Conservation (phyloP, 495 filamentous ascomycete genomes). For the Talaromyces nanjingensis region DNA sequence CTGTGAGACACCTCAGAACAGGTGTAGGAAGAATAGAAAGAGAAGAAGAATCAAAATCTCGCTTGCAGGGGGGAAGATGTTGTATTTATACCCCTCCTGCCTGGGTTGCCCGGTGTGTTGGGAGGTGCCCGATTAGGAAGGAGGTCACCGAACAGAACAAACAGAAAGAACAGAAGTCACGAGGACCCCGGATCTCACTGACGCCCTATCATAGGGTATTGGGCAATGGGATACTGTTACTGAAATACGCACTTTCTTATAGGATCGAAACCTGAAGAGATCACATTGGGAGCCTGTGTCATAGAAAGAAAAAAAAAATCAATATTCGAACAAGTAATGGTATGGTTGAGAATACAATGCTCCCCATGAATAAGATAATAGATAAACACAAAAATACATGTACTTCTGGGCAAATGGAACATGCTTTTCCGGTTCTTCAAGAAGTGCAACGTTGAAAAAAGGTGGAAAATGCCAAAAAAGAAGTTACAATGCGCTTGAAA, state of each 20-base stretch:
- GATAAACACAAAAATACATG: background rate
- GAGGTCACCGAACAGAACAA: background rate
- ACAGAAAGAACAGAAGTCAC: too few species aligned
- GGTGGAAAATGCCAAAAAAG: background rate
- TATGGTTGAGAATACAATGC: background rate
- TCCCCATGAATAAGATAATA: background rate
- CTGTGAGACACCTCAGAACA: background rate
- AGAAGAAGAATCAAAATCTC: background rate
- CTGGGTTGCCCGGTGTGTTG: background rate
- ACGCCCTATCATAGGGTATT: too few species aligned
- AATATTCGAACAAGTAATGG: background rate
- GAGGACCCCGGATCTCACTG: background rate
- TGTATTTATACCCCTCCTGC: background rate
- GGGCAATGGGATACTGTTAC: too few species aligned
- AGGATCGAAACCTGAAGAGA: background rate
- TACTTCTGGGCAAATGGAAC: background rate
- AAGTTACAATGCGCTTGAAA: constrained; percentile 2
- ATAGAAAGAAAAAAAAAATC: background rate
- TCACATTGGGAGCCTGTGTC: background rate
- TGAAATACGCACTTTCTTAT: too few species aligned
- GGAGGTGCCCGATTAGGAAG: background rate
- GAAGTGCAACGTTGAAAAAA: background rate
- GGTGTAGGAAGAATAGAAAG: background rate
- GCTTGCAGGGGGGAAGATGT: background rate
- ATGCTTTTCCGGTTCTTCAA: background rate